Evolutionary conservation across 305 asterid species (phyloP).

Genomic region (Fraxinus paxiana): DNA sequence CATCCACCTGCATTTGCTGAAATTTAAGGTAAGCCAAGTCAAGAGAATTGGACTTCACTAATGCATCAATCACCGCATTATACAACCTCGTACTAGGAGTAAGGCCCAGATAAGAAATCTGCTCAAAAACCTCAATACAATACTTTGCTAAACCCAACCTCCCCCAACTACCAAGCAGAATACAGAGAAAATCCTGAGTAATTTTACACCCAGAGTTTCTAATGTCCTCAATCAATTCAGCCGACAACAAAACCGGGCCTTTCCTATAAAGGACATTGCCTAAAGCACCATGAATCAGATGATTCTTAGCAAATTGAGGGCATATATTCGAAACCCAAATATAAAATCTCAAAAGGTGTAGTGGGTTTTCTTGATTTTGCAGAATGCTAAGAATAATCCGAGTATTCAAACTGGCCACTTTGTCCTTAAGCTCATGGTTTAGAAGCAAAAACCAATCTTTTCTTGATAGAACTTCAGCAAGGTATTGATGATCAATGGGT

Average conservation of each 20-base stretch:
- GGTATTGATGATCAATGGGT: slow-evolving; percentile 49
- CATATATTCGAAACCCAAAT: slow-evolving; percentile 51
- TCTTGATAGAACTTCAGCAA: slow-evolving; percentile 53
- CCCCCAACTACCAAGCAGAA: slow-evolving; percentile 85
- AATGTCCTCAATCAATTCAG: slow-evolving; percentile 61
- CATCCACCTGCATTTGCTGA: slow-evolving; percentile 91
- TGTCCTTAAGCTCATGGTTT: slow-evolving; percentile 58
- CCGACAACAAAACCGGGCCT: slow-evolving; percentile 78
- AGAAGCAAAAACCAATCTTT: slow-evolving; percentile 82
- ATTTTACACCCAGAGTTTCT: slow-evolving; percentile 54
- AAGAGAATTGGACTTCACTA: slow-evolving; percentile 78
- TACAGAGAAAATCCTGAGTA: slow-evolving; percentile 62
- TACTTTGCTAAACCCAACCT: slow-evolving; percentile 84
- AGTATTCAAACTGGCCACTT: slow-evolving; percentile 37
- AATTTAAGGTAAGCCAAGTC: slow-evolving; percentile 92
- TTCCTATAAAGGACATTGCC: slow-evolving; percentile 55
- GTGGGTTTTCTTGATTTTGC: slow-evolving; percentile 74
- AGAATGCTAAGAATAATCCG: slow-evolving; percentile 52
- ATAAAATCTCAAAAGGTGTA: slow-evolving; percentile 60
- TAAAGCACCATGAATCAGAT: slow-evolving; percentile 47
- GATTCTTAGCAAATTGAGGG: slow-evolving; percentile 48
- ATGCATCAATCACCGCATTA: slow-evolving; percentile 80
- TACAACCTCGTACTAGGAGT: slow-evolving; percentile 75
- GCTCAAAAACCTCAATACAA: slow-evolving; percentile 74
- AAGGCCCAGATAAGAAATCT: slow-evolving; percentile 79